Conservation (phyloP, 225 moss, liverwort and hornwort species). For the Pseudoscleropodium purum region DNA sequence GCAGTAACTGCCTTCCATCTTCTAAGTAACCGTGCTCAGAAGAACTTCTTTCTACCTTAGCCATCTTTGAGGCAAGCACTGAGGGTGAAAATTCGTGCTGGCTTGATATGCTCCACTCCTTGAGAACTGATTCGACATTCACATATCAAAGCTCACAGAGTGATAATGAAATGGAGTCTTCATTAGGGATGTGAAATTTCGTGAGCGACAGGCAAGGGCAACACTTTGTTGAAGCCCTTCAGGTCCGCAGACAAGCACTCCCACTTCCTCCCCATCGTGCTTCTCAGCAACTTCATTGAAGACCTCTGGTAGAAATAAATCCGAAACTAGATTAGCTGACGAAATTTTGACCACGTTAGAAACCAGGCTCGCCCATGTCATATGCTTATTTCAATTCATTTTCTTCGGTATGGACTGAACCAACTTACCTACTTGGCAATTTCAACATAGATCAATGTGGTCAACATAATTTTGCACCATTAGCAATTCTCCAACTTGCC, state of each 20-base stretch:
- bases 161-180: conserved; percentile 33
- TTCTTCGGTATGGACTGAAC: not conserved
- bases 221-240: conserved; percentile 25
- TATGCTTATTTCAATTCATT: not conserved
- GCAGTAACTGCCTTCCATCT: no score
- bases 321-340: not conserved
- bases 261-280: conserved; percentile 12
- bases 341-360: not conserved
- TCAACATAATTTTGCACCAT: not conserved
- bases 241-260: conserved; percentile 29
- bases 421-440: no score
- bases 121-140: not conserved
- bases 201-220: conserved; percentile 24
- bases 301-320: not conserved
- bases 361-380: not conserved
- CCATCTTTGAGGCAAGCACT: not conserved
- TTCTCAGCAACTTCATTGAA: not conserved
- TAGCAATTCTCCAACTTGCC: not conserved
- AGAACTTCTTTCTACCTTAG: not conserved
- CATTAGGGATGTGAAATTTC: conserved; percentile 4
- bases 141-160: conserved; percentile 31
- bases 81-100: not conserved
- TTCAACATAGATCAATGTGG: not conserved
- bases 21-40: not conserved
- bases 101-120: not conserved